A percentile compares a stretch with the other conserved stretches of the same genome.
Evolutionary conservation across 495 filamentous ascomycete genomes (phyloP).

Genomic region (Neurospora sp.): DNA sequence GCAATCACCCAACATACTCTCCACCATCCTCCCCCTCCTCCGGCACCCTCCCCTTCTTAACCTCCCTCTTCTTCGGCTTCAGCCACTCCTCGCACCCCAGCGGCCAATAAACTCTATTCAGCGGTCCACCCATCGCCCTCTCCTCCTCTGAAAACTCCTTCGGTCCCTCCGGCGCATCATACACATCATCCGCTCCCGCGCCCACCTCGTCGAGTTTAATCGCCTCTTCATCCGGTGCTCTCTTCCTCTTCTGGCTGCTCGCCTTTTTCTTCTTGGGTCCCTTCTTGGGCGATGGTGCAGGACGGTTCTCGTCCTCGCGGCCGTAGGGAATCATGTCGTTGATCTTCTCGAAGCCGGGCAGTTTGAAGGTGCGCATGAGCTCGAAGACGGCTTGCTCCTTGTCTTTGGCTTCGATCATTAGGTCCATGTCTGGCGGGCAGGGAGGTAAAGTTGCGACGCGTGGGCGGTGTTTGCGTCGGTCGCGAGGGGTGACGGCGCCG

Average conservation of each 20-base stretch:
- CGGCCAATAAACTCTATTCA: constrained; percentile 89
- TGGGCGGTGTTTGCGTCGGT: constrained; percentile 75
- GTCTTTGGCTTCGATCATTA: constrained; percentile 98
- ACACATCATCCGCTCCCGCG: constrained; percentile 32
- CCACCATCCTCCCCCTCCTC: constrained; percentile 5
- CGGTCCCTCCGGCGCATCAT: constrained; percentile 24
- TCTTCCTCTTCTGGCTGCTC: constrained; percentile 15
- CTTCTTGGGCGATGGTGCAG: constrained; percentile 34
- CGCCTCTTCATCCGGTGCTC: constrained; percentile 18
- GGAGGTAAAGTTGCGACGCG: constrained; percentile 72
- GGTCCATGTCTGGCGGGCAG: constrained; percentile 70
- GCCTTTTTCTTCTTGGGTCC: constrained; percentile 35
- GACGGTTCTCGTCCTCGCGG: constrained; percentile 68
- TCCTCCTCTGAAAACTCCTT: constrained; percentile 55
- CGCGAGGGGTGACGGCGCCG: constrained; percentile 60
- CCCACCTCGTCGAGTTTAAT: constrained; percentile 34
- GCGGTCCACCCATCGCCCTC: constrained; percentile 76
- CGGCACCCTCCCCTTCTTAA: constrained; percentile 37
- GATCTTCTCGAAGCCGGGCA: constrained; percentile 65
- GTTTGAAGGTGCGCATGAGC: constrained; percentile 75
- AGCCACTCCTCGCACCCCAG: constrained; percentile 85
- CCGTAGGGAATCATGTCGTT: constrained; percentile 71
- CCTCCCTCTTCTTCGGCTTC: constrained; percentile 60
- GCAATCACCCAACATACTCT: background rate
- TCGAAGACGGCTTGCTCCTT: constrained; percentile 97